Evolutionary conservation across 2,329 filamentous ascomycete genomes (phyloP), one percentile per base, ranked within the genome.

Genomic region (Ustulina deusta): DNA sequence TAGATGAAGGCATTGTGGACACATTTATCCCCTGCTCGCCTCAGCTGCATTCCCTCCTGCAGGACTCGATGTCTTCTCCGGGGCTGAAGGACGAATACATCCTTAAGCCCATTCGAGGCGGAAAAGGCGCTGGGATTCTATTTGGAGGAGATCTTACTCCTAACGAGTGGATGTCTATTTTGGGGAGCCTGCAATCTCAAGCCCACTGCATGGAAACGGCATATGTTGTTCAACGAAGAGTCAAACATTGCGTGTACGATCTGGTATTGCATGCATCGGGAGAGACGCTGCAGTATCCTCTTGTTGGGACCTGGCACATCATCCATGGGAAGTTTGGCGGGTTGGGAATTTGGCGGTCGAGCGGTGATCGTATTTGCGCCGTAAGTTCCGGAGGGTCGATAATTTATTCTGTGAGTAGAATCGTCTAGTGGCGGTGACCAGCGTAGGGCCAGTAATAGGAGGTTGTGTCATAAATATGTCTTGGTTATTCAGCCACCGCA

Each of bases 111-210:
- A 77, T 79, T 15, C 78, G 79, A 1, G 74, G 79, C 13, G 81
- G 80, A 0, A 81, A 81, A 49, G 81, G 81, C 0, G 76, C 74
- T 0, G 81, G 81, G 1, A 82, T 83, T 42, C 44, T 80, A 0
- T 82, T 83, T 58, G 79, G 80, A 10, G 78, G 81, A 3, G 79
- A 82, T 17, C 11, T 81, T 3, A 65, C 56, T 20, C 58, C 63
- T 0, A 67, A 72, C 0, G 74, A 77, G 32, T 82, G 80, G 81
- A 17, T 65, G 0, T 32, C 71, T 2, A 63, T 63, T 3, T 38
- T 81, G 40, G 48, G 70, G 9, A 38, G 54, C 15, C 71, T 78
- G 13, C 20, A 38, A 1, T 65, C 61, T 0, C 48, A 68, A 0
- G n/a, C 51, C 7, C 74, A 2, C 48, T 68, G 15, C 4, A 46